Percentiles rank a stretch among this genome's conserved stretches.
These are phyloP conservation scores for Pelargonium fulgidum DNA, from an alignment of 441 rosid genomes.

Conservation along the genomic window DNA sequence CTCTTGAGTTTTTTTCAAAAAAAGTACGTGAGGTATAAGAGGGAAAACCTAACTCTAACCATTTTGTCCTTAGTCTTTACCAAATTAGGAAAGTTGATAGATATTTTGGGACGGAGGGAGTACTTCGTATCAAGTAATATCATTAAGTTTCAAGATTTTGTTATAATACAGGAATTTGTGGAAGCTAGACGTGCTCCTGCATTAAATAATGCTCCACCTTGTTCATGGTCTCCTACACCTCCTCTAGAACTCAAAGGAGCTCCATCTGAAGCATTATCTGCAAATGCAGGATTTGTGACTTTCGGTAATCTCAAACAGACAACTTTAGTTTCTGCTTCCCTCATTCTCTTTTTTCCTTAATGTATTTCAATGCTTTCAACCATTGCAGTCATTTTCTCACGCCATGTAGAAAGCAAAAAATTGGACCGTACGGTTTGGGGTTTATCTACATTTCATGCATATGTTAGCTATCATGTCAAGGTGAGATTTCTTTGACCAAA, in stretches of 20 bases:
- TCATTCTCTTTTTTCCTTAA: slow-evolving; percentile 10
- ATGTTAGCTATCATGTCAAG: slow-evolving; percentile 93
- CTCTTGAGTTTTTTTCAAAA: background rate
- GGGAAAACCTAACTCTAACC: too few species aligned
- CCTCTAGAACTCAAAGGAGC: slow-evolving; percentile 66
- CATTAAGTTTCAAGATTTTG: slow-evolving; percentile 4
- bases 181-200: slow-evolving; percentile 79
- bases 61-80: too few species aligned
- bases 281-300: slow-evolving; percentile 91
- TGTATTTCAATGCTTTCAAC: slow-evolving; percentile 18
- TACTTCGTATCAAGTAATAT: too few species aligned
- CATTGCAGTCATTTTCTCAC: slow-evolving; percentile 65
- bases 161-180: slow-evolving; percentile 64
- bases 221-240: slow-evolving; percentile 72
- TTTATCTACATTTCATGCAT: slow-evolving; percentile 85
- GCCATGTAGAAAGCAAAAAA: slow-evolving; percentile 81
- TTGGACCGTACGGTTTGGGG: slow-evolving; percentile 83
- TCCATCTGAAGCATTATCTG: slow-evolving; percentile 63
- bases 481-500: slow-evolving; percentile 29
- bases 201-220: slow-evolving; percentile 76
- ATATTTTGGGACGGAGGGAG: too few species aligned
- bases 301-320: slow-evolving; percentile 50
- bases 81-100: too few species aligned
- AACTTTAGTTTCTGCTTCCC: slow-evolving; percentile 10
- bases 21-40: background rate